These are phyloP conservation scores for Alternaria sp. DNA, from an alignment of 2,329 filamentous ascomycete genomes.

Conservation along the genomic window DNA sequence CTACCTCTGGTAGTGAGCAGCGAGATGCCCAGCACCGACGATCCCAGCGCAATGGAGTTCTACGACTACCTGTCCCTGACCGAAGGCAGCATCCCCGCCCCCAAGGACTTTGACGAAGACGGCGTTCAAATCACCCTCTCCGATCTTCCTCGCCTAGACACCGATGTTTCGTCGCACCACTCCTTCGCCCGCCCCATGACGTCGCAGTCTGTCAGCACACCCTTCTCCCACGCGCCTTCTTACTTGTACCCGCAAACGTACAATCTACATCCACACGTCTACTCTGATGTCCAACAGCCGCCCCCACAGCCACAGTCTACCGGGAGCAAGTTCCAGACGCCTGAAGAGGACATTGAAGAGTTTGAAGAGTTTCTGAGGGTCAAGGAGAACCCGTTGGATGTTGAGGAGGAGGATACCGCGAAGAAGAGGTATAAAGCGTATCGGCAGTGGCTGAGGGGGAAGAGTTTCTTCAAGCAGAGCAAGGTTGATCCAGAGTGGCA, in stretches of 20 bases:
- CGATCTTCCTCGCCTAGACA: slow-evolving; percentile 32
- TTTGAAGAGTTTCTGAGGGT: slow-evolving; percentile 81
- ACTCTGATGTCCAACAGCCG: slow-evolving; percentile 16
- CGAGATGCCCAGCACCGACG: slow-evolving; percentile 64
- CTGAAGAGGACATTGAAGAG: slow-evolving; percentile 72
- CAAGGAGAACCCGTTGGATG: slow-evolving; percentile 83
- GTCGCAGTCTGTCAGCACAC: slow-evolving; percentile 39
- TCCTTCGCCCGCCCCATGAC: slow-evolving; percentile 43
- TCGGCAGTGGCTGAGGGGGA: slow-evolving; percentile 90
- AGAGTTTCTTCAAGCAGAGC: slow-evolving; percentile 92
- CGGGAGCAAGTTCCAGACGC: slow-evolving; percentile 55
- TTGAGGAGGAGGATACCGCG: slow-evolving; percentile 81
- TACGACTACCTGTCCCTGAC: slow-evolving; percentile 76
- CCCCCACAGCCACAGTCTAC: slow-evolving; percentile 21
- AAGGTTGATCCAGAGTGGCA: slow-evolving; percentile 62
- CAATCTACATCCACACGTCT: slow-evolving; percentile 29
- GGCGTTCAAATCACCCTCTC: slow-evolving; percentile 25
- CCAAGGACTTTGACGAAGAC: slow-evolving; percentile 32
- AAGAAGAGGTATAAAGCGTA: slow-evolving; percentile 99
- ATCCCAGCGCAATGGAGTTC: slow-evolving; percentile 69
- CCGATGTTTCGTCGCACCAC: slow-evolving; percentile 38
- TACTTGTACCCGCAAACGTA: slow-evolving; percentile 35
- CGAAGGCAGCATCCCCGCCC: slow-evolving; percentile 31
- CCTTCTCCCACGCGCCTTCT: slow-evolving; percentile 45
- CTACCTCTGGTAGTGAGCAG: slow-evolving; percentile 82